Evolutionary conservation across 2,329 filamentous ascomycete genomes (phyloP), one percentile per base, ranked within the genome.

Genomic region (Trichoderma lentiforme): DNA sequence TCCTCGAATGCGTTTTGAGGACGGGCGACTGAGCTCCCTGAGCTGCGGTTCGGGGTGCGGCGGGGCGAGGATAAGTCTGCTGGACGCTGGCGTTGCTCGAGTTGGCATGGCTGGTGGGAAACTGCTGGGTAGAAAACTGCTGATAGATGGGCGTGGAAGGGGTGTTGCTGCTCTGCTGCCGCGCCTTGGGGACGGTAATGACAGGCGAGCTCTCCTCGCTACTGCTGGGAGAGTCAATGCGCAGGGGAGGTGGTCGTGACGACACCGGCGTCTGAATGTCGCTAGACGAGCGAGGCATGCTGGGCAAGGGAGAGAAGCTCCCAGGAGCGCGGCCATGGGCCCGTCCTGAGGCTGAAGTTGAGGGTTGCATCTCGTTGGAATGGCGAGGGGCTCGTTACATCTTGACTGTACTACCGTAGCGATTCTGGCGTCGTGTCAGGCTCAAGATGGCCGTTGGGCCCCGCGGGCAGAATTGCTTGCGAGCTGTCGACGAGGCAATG

Each of bases 1-100:
- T 91, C 81, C 91, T 81, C 79, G 88, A 81, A 85, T 92, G 83
- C 28, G 78, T 79, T 73, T 82, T 84, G 66, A 77, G 79, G 70
- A 75, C 74, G 64, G 78, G 81, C 71, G 78, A 76, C 26, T 77
- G 73, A 39, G 78, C 73, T 69, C 77, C 76, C 74, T 80, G 77
- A 63, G 79, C 74, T 63, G 75, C 75, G 62, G 77, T 71, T 28
- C 80, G 78, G 15, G 78, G 73, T 7, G 79, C 81, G 6, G 81
- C 84, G 53, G 88, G 88, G 18, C 89, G 85, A 28, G 88, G 89
- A 81, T 88, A 90, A 83, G 88, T 89, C 73, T 87, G 87, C 26
- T 84, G 84, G 60, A 79, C 63, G 73, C 81, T 86, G 72, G 80
- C 79, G 73, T 80, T 82, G 80, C 85, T 88, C 70, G 82, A 81